phyloP scores from a whole-genome alignment of 495 filamentous ascomycete species.

The Hyphodiscus hymeniophilus region DNA sequence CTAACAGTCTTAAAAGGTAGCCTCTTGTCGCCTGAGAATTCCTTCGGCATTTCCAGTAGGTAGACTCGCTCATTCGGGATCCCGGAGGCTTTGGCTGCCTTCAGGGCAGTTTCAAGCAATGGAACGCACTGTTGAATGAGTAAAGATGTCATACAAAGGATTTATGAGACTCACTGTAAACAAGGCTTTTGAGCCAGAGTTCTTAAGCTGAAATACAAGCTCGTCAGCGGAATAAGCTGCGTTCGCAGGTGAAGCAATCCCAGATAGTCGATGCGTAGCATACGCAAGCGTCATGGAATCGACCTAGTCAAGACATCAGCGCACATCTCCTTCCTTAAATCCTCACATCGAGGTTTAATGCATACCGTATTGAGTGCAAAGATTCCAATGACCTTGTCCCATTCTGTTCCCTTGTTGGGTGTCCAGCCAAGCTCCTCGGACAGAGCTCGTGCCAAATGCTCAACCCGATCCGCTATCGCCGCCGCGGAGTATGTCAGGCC shows the following conservation, averaged over 20 bases:
- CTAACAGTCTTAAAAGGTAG: slow-evolving; percentile 61
- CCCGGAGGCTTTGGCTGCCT: slow-evolving; percentile 56
- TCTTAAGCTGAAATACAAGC: slow-evolving; percentile 69
- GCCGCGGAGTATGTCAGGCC: slow-evolving; percentile 60
- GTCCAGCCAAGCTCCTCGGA: slow-evolving; percentile 67
- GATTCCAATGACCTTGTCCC: slow-evolving; percentile 75
- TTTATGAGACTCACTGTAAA: slow-evolving; percentile 46
- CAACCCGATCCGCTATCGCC: slow-evolving; percentile 59
- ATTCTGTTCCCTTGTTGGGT: slow-evolving; percentile 67
- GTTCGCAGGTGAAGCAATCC: slow-evolving; percentile 73
- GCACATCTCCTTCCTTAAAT: not conserved
- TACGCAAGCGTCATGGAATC: slow-evolving; percentile 71
- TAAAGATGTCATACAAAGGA: not conserved
- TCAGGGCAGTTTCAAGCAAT: slow-evolving; percentile 59
- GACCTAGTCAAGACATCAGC: slow-evolving; percentile 43
- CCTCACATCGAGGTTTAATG: slow-evolving; percentile 1
- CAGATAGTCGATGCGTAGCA: slow-evolving; percentile 68
- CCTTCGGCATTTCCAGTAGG: slow-evolving; percentile 57
- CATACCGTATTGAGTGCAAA: slow-evolving; percentile 77
- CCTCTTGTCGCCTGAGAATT: slow-evolving; percentile 38
- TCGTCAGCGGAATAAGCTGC: slow-evolving; percentile 72
- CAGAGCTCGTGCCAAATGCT: slow-evolving; percentile 61
- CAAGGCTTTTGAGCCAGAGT: slow-evolving; percentile 65
- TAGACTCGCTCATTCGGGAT: slow-evolving; percentile 69
- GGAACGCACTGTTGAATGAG: slow-evolving; percentile 43